A percentile compares a stretch with the other conserved stretches of the same genome.
Conservation (phyloP, 108 stramenopile species). For the Pseudonitzschia multiseries region DNA sequence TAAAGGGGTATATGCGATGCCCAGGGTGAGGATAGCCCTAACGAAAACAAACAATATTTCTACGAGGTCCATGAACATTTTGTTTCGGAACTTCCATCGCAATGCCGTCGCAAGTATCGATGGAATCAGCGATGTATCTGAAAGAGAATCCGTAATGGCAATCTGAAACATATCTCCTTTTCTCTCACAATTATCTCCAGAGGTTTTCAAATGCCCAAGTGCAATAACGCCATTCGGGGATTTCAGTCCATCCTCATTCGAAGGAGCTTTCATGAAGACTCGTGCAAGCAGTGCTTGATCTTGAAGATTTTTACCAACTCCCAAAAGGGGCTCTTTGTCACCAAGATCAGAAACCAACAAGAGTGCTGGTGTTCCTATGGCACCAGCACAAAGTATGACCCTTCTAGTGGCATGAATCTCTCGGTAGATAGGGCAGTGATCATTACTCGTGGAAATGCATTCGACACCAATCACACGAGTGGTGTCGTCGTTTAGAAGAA, state of each 20-base stretch:
- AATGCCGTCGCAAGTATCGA: conserved; percentile 24
- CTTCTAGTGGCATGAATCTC: conserved; percentile 11
- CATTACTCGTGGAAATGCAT: conserved; percentile 16
- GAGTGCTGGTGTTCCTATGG: conserved; percentile 67
- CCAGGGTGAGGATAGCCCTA: conserved; percentile 9
- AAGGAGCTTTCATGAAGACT: conserved; percentile 19
- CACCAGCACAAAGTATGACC: conserved; percentile 68
- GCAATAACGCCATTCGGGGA: conserved; percentile 35
- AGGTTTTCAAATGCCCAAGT: conserved; percentile 15
- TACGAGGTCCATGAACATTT: background rate
- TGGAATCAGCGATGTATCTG: conserved; percentile 19
- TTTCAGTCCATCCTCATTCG: background rate
- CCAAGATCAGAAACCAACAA: conserved; percentile 67
- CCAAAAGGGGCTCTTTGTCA: conserved; percentile 37
- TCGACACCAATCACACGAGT: conserved; percentile 27
- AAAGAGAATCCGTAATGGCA: conserved; percentile 19
- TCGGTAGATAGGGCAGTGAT: background rate
- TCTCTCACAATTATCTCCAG: background rate
- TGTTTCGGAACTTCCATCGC: conserved; percentile 20
- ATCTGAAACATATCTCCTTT: conserved; percentile 25
- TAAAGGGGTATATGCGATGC: conserved; percentile 30
- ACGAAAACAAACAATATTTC: conserved; percentile 21
- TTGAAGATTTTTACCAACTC: conserved; percentile 42
- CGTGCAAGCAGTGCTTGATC: conserved; percentile 71
- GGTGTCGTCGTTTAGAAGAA: conserved; percentile 20